These are phyloP conservation scores for Aspergillus viridinutans DNA, from an alignment of 2,329 filamentous ascomycete genomes.

Conservation along the genomic window DNA sequence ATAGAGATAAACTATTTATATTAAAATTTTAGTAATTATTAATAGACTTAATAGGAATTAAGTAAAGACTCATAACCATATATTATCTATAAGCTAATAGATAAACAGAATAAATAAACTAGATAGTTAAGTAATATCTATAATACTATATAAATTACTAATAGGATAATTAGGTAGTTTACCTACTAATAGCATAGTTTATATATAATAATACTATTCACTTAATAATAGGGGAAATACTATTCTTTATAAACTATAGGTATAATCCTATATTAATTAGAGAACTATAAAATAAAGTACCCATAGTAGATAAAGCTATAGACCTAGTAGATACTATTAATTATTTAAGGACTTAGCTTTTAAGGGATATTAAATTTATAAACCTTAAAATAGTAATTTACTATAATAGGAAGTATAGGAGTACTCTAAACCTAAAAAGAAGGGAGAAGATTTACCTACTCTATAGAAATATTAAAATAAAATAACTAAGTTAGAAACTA, in stretches of 20 bases:
- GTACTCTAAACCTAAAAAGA: neutral
- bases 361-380: neutral
- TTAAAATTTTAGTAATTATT: too few relatives aligned
- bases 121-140: too few relatives aligned
- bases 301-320: neutral
- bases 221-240: neutral
- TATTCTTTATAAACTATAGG: neutral
- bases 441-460: conserved; percentile 1
- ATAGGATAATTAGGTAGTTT: too few relatives aligned
- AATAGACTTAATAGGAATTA: too few relatives aligned
- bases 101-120: too few relatives aligned
- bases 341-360: neutral
- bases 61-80: too few relatives aligned
- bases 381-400: neutral
- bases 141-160: too few relatives aligned
- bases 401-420: neutral
- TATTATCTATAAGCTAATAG: too few relatives aligned
- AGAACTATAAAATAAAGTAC: neutral
- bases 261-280: neutral
- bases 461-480: conserved; percentile 1
- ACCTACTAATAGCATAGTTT: neutral
- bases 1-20: too few relatives aligned
- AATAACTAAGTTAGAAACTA: conserved; percentile 1
- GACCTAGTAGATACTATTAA: neutral
- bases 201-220: neutral